Conservation (phyloP, 257 asterid species). For the Perilla frutescens region DNA sequence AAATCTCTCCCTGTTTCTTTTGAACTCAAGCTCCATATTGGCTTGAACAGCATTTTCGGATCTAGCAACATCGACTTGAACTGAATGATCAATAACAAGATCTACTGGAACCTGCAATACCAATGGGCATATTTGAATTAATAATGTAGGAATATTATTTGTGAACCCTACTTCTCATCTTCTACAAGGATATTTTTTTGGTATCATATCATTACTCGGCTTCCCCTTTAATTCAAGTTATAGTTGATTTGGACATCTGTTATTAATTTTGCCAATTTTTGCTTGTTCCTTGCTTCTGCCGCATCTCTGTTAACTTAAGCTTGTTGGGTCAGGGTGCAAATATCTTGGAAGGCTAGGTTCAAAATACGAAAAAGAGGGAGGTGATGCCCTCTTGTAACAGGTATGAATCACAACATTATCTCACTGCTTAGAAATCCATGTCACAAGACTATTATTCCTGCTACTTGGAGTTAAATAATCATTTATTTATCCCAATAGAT, state of each 20-base stretch:
- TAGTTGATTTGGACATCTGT: not conserved
- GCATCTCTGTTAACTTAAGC: not conserved
- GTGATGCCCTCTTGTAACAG: not conserved
- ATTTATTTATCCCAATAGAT: not conserved
- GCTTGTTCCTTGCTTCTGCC: not conserved
- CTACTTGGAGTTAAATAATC: not conserved
- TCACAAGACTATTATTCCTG: not conserved
- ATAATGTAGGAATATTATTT: conserved; percentile 15
- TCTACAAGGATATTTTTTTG: not conserved
- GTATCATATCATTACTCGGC: not conserved
- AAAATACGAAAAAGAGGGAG: not conserved
- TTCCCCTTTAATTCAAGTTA: not conserved
- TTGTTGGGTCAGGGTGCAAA: not conserved
- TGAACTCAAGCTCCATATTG: conserved; percentile 91
- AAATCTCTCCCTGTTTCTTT: conserved; percentile 96
- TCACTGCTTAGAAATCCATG: not conserved
- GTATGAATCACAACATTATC: not conserved
- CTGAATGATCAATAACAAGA: conserved; percentile 95
- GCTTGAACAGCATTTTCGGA: conserved; percentile 92
- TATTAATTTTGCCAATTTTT: not conserved
- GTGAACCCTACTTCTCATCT: not conserved
- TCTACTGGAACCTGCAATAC: conserved; percentile 91
- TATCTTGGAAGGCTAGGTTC: not conserved
- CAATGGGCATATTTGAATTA: conserved; percentile 30
- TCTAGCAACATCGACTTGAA: conserved; percentile 94